Percentiles rank a stretch among this genome's conserved stretches.
These are phyloP conservation scores for Nemania sp. DNA, from an alignment of 2,329 filamentous ascomycete species.

Conservation along the genomic window DNA sequence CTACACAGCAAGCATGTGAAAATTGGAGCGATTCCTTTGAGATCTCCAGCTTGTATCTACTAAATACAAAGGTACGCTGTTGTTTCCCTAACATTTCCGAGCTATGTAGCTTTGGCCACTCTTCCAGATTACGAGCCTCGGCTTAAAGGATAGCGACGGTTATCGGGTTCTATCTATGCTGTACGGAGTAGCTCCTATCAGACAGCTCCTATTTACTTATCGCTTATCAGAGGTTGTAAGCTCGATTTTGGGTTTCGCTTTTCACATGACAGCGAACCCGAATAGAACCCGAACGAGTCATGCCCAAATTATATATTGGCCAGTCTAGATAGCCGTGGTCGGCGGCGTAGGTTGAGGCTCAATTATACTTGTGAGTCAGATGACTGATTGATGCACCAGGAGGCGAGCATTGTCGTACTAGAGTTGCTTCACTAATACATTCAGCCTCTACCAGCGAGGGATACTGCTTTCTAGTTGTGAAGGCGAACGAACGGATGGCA, in stretches of 20 bases:
- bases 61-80: background rate
- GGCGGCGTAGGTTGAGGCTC: slow-evolving; percentile 17
- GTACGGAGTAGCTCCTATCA: too few species aligned
- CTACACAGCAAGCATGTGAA: slow-evolving; percentile 29
- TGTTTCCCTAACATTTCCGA: slow-evolving; percentile 16
- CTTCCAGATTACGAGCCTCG: slow-evolving; percentile 25
- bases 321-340: slow-evolving; percentile 17
- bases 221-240: slow-evolving; percentile 9
- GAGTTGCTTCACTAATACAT: background rate
- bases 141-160: slow-evolving; percentile 20
- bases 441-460: background rate
- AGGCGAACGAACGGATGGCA: background rate
- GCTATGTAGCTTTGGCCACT: slow-evolving; percentile 2
- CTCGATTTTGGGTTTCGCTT: slow-evolving; percentile 2
- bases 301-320: background rate
- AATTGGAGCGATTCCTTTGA: slow-evolving; percentile 3
- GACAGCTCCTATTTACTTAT: slow-evolving; percentile 1
- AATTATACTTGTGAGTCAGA: slow-evolving; percentile 15
- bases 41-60: background rate
- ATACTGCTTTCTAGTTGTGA: background rate
- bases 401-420: slow-evolving; percentile 2
- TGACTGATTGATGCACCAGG: background rate
- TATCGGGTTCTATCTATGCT: background rate
- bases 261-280: slow-evolving; percentile 18
- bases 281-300: slow-evolving; percentile 30